phyloP scores from a whole-genome alignment of 2,329 filamentous ascomycete genomes.

The Didymella exigua region DNA sequence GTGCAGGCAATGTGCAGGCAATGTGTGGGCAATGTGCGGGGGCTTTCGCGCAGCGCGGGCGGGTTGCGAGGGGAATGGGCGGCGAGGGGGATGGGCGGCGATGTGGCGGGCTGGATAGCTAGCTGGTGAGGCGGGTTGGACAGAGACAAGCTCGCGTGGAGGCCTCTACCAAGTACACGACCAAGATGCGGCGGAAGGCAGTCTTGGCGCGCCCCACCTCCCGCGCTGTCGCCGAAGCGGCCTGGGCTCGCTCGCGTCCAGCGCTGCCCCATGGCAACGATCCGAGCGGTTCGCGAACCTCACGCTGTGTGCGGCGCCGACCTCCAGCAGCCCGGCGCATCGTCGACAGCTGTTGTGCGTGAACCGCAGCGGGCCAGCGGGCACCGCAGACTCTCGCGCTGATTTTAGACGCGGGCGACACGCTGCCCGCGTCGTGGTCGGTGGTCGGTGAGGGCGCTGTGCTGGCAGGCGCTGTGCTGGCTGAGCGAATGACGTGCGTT shows the following conservation, averaged over 20 bases:
- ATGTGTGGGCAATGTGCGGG: too few relatives aligned
- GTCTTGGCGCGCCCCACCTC: conserved; percentile 1
- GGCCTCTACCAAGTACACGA: background rate
- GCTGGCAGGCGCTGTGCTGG: conserved; percentile 35
- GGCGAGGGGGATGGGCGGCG: conserved; percentile 4
- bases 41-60: too few relatives aligned
- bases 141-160: conserved; percentile 21
- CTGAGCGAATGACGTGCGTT: conserved; percentile 34
- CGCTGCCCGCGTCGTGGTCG: conserved; percentile 40
- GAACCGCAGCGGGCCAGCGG: background rate
- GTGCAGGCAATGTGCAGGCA: too few relatives aligned
- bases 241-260: background rate
- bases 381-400: background rate
- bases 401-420: background rate
- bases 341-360: background rate
- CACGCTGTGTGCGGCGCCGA: background rate
- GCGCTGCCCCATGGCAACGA: conserved; percentile 10
- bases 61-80: too few relatives aligned
- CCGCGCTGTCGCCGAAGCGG: background rate
- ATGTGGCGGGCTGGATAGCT: conserved; percentile 17
- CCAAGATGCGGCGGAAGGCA: conserved; percentile 6
- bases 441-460: conserved; percentile 25
- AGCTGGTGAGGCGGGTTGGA: conserved; percentile 16
- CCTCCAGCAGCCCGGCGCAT: background rate
- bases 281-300: background rate